Evolutionary conservation across 2,329 filamentous ascomycete species (phyloP), one percentile per base, ranked within the genome.

Genomic region (Pseudogymnoascus sp.): DNA sequence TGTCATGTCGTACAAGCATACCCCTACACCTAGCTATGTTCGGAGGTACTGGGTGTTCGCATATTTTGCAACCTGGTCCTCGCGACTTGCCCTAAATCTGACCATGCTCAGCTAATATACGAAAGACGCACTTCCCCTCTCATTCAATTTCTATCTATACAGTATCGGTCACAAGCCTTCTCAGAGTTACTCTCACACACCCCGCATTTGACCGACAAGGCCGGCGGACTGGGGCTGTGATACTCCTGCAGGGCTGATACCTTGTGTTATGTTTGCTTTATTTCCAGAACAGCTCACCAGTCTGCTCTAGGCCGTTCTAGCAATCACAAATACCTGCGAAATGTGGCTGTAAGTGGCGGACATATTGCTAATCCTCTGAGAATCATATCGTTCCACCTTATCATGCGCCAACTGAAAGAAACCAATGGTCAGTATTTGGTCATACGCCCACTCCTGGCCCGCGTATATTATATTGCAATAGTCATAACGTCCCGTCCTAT

Each of bases 1-100:
- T 56, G 50, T 56, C 50, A 56, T 56, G 50, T 56, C 29, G 6
- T 56, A 7, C 50, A 56, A 56, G 50, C 50, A 56, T 56, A 33
- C n/a, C 50, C 50, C 35, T 33, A 35, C 29, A 21, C 10, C 46
- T 26, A 7, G 46, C 26, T 56, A 17, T 26, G 9, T 31, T 31
- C 46, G 26, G 26, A 53, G 46, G 17, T 56, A 56, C 11, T 56
- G 50, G 29, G 29, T 56, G n/a, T 56, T 56, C n/a, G 46, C 46
- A 53, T 53, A 53, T 53, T 23, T 7, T 53, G 9, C 29, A 21
- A 21, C 50, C 50, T 11, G 50, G 29, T 56, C 29, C 17, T 56
- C 50, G 17, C 50, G 23, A 33, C 10, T 33, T 56, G 29, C 50
- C 29, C 50, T 56, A 29, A 33, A 33, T 56, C 10, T 56, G 50